These are phyloP conservation scores for Sambucus nigra DNA, from an alignment of 129 eudicot genomes.

Conservation along the genomic window DNA sequence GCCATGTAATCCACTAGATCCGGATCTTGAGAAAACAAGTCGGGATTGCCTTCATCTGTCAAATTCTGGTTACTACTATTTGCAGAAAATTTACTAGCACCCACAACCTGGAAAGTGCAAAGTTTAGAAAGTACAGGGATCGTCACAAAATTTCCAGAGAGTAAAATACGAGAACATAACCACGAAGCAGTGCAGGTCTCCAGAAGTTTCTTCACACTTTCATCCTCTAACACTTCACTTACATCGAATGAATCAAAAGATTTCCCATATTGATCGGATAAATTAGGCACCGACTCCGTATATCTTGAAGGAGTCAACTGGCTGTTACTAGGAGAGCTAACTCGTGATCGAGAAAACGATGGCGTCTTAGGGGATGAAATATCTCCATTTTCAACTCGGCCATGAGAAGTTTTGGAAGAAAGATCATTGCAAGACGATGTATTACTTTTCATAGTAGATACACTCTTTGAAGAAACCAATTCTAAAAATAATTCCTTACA, in stretches of 20 bases:
- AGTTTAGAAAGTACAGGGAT: slow-evolving; percentile 61
- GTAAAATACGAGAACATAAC: slow-evolving; percentile 49
- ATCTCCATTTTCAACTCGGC: slow-evolving; percentile 25
- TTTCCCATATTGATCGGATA: slow-evolving; percentile 3
- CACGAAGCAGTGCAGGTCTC: slow-evolving; percentile 56
- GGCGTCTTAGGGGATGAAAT: slow-evolving; percentile 79
- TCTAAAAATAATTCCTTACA: slow-evolving; percentile 59
- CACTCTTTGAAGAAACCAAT: slow-evolving; percentile 33
- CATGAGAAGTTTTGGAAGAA: slow-evolving; percentile 11
- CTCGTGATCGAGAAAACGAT: slow-evolving; percentile 27
- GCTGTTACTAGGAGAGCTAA: slow-evolving; percentile 40
- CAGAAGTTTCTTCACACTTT: slow-evolving; percentile 52
- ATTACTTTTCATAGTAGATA: slow-evolving; percentile 12
- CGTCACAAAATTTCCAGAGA: slow-evolving; percentile 55
- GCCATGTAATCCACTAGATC: slow-evolving; percentile 15
- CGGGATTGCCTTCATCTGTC: slow-evolving; percentile 13
- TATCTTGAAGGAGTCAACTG: slow-evolving; percentile 30
- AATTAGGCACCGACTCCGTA: slow-evolving; percentile 23
- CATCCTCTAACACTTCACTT: slow-evolving; percentile 44
- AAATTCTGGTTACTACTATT: slow-evolving; percentile 15
- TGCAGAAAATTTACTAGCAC: slow-evolving; percentile 31
- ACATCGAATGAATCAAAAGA: slow-evolving; percentile 31
- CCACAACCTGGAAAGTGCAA: slow-evolving; percentile 53
- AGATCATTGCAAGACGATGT: slow-evolving; percentile 8
- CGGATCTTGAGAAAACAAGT: slow-evolving; percentile 13